Evolutionary conservation across 176 grass and related monocot genomes (phyloP), one percentile per base, ranked within the genome.

Genomic region (Carex pumila): DNA sequence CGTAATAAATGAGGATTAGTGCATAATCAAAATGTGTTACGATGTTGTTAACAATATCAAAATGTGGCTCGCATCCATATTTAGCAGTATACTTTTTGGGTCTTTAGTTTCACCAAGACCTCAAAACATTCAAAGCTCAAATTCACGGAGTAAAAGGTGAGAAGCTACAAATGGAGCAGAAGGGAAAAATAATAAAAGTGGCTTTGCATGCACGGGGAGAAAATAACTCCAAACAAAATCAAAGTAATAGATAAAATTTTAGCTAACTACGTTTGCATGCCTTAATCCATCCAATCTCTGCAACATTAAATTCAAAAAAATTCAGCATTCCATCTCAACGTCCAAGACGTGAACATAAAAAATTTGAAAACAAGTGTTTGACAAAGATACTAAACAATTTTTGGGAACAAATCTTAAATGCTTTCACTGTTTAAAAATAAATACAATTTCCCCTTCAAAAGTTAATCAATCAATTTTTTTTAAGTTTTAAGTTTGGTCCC

Each of bases 161-260:
- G 29, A 81, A 81, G 12, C 79, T 19, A 81, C 30, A 63, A 63
- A 61, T 65, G 62, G 62, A 65, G 45, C 59, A 68, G 8, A 14
- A 21, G 14, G 7, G 36, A 59, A 5, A 19, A 6, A 65, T 10
- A 80, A 80, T 25, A 61, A 45, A 50, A 1, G 80, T 68, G 17
- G 80, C 58, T 83, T 83, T 54, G 69, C 80, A 55, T 83, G 67
- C 14, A 62, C 32, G 31, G 53, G 50, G 53, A 76, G 41, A 68
- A 82, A 34, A 83, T 31, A 76, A 50, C 15, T 57, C 10, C 58
- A 85, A 85, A 12, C 32, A 75, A 56, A 75, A 43, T 85, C 37
- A n/a, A 71, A 56, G 59, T 18, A 75, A 85, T 15, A 71, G 14
- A 59, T 18, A 47, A 83, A 60, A 34, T 6, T 56, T 78, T 17